Evolutionary conservation across 208 protist genomes (phyloP).

Genomic region (Acanthamoeba lenticulata): DNA sequence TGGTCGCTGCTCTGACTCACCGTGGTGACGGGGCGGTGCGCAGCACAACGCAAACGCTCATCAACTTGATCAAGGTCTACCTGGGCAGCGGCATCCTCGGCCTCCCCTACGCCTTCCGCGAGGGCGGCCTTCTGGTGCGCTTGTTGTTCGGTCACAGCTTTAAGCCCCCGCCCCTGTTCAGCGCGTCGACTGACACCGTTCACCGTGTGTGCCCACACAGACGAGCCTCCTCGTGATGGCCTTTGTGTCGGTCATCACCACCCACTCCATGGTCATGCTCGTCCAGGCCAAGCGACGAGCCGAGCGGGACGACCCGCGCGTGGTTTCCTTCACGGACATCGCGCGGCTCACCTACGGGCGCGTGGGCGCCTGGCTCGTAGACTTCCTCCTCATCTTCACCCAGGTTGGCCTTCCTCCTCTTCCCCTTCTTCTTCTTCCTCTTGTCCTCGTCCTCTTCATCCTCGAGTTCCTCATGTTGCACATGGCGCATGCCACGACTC

Average conservation of each 20-base stretch:
- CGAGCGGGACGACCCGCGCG: neutral
- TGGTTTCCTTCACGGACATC: conserved; percentile 65
- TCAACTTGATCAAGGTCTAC: conserved; percentile 65
- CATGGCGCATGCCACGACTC: no score
- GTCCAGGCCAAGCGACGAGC: conserved; percentile 15
- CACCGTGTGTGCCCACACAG: neutral
- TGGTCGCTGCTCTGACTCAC: neutral
- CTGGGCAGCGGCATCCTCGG: conserved; percentile 65
- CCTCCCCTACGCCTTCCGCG: conserved; percentile 65
- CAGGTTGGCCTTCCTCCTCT: neutral
- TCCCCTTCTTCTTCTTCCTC: no score
- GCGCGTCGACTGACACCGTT: neutral
- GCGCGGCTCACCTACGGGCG: conserved; percentile 17
- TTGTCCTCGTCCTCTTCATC: no score
- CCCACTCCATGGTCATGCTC: conserved; percentile 64
- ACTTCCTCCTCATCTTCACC: conserved; percentile 69
- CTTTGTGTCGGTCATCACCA: conserved; percentile 51
- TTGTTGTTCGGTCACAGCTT: neutral
- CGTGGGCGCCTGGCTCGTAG: neutral
- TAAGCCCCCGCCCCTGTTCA: neutral
- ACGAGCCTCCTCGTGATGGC: conserved; percentile 55
- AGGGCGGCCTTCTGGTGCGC: conserved; percentile 61
- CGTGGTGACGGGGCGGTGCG: neutral
- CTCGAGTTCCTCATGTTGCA: no score
- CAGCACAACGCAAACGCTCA: conserved; percentile 58